phyloP scores from a whole-genome alignment of 768 basidiomycete species.

The Mycena albidolilacea region DNA sequence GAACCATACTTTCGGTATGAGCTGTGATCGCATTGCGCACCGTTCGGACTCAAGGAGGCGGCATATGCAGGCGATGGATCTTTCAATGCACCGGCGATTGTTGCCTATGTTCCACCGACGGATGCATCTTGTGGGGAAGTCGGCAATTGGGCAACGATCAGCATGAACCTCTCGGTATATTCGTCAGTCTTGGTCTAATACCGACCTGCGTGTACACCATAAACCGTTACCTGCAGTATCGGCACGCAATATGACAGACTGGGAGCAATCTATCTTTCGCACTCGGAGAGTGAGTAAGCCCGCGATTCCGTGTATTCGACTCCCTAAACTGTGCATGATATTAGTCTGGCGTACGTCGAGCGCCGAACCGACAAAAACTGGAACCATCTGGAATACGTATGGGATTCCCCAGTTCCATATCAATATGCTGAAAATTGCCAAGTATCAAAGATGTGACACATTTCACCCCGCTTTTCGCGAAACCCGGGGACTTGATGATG shows the following conservation, averaged over 20 bases:
- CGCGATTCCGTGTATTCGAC: not conserved
- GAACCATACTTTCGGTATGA: conserved; percentile 48
- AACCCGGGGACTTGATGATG: conserved; percentile 69
- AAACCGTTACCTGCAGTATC: conserved; percentile 45
- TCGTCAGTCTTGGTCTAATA: conserved; percentile 47
- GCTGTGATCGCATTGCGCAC: too few species aligned
- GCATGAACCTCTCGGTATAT: conserved; percentile 71
- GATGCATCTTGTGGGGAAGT: conserved; percentile 62
- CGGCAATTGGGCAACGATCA: conserved; percentile 73
- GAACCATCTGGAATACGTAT: conserved; percentile 75
- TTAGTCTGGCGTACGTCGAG: conserved; percentile 79
- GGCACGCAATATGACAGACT: conserved; percentile 73
- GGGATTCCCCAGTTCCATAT: conserved; percentile 35
- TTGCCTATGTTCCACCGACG: conserved; percentile 62
- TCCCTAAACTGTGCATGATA: not conserved
- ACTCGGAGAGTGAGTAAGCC: conserved; percentile 65
- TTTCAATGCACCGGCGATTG: conserved; percentile 46
- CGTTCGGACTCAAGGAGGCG: too few species aligned
- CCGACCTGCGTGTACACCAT: too few species aligned
- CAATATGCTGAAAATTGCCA: conserved; percentile 9
- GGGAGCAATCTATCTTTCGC: conserved; percentile 67
- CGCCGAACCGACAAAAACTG: conserved; percentile 70
- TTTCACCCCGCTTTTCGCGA: conserved; percentile 69
- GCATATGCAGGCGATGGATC: conserved; percentile 38
- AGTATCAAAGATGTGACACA: conserved; percentile 74